phyloP scores from a whole-genome alignment of 176 grass and related monocot species.

The Echinochloa phyllopogon region DNA sequence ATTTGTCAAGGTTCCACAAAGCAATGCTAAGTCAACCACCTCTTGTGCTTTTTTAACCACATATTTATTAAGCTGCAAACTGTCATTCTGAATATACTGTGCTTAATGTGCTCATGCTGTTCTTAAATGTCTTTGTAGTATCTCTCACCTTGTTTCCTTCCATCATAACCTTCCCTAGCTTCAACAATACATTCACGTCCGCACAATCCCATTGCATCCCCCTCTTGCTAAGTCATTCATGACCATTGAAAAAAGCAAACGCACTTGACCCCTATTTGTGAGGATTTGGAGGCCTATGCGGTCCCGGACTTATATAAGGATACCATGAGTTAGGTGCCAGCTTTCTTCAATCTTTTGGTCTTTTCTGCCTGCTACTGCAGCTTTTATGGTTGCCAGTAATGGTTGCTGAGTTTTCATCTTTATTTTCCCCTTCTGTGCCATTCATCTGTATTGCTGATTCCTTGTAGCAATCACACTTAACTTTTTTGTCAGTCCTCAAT shows the following conservation, averaged over 20 bases:
- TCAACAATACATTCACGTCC: neutral
- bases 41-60: neutral
- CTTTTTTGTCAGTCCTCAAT: neutral
- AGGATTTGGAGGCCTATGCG: neutral
- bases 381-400: neutral
- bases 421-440: neutral
- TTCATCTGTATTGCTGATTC: neutral
- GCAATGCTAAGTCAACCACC: neutral
- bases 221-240: neutral
- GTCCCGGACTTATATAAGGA: neutral
- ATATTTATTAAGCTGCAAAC: slow-evolving; percentile 17
- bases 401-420: neutral
- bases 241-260: neutral
- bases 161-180: neutral
- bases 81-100: slow-evolving; percentile 11
- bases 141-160: neutral
- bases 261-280: neutral
- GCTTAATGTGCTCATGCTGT: neutral
- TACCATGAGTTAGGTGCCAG: neutral
- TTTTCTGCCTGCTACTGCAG: neutral
- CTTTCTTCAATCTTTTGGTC: neutral
- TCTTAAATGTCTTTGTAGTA: neutral
- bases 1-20: slow-evolving; percentile 3
- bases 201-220: neutral
- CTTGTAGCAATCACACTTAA: neutral